Percentiles rank a stretch among this genome's conserved stretches.
These are phyloP conservation scores for Magnaporthiopsis rhizophila DNA, from an alignment of 2,329 filamentous ascomycete species.

Conservation along the genomic window DNA sequence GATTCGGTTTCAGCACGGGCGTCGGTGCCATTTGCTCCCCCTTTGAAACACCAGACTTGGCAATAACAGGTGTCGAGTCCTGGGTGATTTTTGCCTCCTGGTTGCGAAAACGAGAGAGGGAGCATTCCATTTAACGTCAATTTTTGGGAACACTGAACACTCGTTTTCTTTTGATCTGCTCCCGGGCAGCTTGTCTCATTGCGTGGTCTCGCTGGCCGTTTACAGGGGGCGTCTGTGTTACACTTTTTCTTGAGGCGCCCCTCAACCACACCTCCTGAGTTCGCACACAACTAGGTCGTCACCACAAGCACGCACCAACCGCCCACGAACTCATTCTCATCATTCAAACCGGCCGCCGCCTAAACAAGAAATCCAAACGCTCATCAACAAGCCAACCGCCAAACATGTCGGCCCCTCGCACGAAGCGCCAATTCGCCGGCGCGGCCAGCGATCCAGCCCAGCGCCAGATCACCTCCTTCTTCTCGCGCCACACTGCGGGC, in stretches of 20 bases:
- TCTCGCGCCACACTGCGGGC: slow-evolving; percentile 24
- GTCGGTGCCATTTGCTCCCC: not conserved
- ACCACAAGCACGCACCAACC: not conserved
- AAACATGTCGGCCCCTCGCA: slow-evolving; percentile 44
- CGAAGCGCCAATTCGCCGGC: slow-evolving; percentile 55
- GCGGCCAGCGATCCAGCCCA: slow-evolving; percentile 49
- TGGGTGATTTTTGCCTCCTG: not conserved
- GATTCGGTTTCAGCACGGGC: not conserved
- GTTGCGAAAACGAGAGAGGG: not conserved
- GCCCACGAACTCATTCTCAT: no score
- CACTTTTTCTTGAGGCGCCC: not conserved
- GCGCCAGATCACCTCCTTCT: slow-evolving; percentile 58
- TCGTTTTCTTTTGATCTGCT: not conserved
- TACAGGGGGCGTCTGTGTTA: not conserved
- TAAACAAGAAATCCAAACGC: no score
- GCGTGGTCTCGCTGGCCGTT: not conserved
- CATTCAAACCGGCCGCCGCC: no score
- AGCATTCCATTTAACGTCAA: not conserved
- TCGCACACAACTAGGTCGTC: no score
- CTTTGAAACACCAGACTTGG: not conserved
- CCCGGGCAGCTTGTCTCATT: not conserved
- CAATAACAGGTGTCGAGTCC: not conserved
- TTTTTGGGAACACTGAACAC: not conserved
- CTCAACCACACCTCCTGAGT: not conserved
- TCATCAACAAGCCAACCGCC: not conserved